These are phyloP conservation scores for Leccinum obscurum DNA, from an alignment of 768 basidiomycete species.

Conservation along the genomic window DNA sequence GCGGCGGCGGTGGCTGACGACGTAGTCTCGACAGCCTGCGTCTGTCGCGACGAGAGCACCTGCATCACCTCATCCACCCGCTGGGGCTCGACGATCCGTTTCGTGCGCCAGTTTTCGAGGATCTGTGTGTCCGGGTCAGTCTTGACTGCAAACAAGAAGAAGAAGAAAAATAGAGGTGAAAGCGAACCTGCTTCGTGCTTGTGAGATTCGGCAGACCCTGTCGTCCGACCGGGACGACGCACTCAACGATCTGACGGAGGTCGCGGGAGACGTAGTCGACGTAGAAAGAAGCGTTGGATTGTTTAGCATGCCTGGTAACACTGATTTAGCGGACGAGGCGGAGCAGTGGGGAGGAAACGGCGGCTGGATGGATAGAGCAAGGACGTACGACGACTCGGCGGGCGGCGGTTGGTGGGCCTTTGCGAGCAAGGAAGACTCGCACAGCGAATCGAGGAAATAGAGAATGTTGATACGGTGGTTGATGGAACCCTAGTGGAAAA, in stretches of 20 bases:
- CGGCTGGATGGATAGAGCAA: neutral
- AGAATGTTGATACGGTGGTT: conserved; percentile 91
- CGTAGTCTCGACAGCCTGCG: neutral
- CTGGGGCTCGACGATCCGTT: conserved; percentile 80
- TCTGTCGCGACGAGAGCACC: neutral
- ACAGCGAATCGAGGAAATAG: conserved; percentile 87
- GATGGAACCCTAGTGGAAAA: conserved; percentile 64
- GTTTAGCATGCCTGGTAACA: conserved; percentile 26
- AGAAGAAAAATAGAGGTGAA: neutral
- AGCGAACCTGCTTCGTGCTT: conserved; percentile 83
- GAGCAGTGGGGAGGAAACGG: neutral
- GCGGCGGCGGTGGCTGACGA: no score
- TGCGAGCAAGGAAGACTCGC: conserved; percentile 71
- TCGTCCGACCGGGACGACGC: conserved; percentile 84
- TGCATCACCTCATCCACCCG: conserved; percentile 70
- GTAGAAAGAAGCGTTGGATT: conserved; percentile 56
- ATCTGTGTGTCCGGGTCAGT: conserved; percentile 35
- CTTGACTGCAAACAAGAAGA: neutral
- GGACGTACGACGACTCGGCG: no score
- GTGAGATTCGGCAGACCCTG: conserved; percentile 86
- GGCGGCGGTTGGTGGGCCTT: conserved; percentile 47
- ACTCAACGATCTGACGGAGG: conserved; percentile 72
- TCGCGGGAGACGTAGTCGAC: conserved; percentile 79
- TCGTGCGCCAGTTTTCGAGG: conserved; percentile 87
- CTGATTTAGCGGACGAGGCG: neutral